Percentiles rank a stretch among this genome's conserved stretches.
Evolutionary conservation across 441 rosid species (phyloP).

Genomic region (Francoa sonchifolia): DNA sequence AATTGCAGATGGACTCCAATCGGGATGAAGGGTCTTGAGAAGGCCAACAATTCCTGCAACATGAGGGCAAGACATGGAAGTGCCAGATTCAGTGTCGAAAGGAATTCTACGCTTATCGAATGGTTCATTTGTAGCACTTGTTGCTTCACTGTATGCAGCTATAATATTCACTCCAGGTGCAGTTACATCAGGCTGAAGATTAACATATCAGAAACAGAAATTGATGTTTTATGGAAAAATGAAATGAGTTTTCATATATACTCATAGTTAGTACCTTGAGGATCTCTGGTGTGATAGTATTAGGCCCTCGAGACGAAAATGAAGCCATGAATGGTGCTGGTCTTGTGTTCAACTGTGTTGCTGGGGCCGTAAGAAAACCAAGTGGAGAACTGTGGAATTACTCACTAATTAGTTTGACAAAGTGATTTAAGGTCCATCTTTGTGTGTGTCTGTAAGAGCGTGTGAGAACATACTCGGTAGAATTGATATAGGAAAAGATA

Average conservation of each 20-base stretch:
- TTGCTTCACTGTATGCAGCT: conserved; percentile 34
- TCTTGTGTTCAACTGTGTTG: conserved; percentile 2
- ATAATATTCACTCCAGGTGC: conserved; percentile 45
- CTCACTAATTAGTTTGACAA: neutral
- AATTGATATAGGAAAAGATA: conserved; percentile 25
- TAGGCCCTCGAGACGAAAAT: conserved; percentile 55
- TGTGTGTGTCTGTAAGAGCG: too few species aligned
- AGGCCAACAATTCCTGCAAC: conserved; percentile 46
- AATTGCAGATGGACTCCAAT: conserved; percentile 48
- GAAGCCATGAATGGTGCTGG: conserved; percentile 49
- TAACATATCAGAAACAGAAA: neutral
- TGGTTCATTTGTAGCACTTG: conserved; percentile 17
- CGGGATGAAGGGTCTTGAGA: conserved; percentile 31
- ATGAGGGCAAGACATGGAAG: conserved; percentile 62
- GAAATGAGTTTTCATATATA: too few species aligned
- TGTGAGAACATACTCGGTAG: conserved; percentile 15
- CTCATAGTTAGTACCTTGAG: conserved; percentile 22
- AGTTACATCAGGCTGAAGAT: conserved; percentile 41
- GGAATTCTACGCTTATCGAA: conserved; percentile 23
- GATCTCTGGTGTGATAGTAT: conserved; percentile 31
- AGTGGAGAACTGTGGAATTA: conserved; percentile 23
- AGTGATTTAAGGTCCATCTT: too few species aligned
- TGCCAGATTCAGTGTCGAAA: conserved; percentile 28
- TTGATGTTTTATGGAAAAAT: too few species aligned
- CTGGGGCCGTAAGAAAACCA: conserved; percentile 24